Percentiles rank a stretch among this genome's conserved stretches.
Conservation (phyloP, 208 protist genomes). For the Trypanosoma scelopori region DNA sequence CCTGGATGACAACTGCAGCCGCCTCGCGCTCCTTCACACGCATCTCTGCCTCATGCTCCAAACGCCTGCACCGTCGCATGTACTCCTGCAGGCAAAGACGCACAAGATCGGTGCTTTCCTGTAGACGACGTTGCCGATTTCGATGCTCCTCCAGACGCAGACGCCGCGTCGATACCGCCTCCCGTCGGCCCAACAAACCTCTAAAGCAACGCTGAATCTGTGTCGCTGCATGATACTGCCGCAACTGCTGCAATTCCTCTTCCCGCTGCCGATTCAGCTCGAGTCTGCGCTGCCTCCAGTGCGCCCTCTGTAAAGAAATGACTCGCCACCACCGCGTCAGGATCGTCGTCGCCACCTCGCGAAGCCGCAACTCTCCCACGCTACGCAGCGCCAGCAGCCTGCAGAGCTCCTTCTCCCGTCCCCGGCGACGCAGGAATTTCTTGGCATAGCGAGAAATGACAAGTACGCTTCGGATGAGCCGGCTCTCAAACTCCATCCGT, state of each 20-base stretch:
- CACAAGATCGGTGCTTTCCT: constrained; percentile 37
- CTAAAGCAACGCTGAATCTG: constrained; percentile 42
- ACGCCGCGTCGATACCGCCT: constrained; percentile 13
- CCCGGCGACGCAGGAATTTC: constrained; percentile 31
- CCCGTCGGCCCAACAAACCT: constrained; percentile 29
- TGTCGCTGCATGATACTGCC: constrained; percentile 30
- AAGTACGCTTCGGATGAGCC: constrained; percentile 22
- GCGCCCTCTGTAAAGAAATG: constrained; percentile 35
- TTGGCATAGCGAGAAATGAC: constrained; percentile 34
- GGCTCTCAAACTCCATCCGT: constrained; percentile 32
- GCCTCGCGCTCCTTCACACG: constrained; percentile 18
- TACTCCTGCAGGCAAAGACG: constrained; percentile 51
- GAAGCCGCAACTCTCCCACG: constrained; percentile 39
- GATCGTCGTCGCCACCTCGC: constrained; percentile 33
- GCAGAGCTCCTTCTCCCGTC: constrained; percentile 36
- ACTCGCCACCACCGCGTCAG: constrained; percentile 71
- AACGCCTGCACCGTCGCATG: constrained; percentile 30
- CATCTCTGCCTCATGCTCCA: constrained; percentile 27
- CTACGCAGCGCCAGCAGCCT: constrained; percentile 36
- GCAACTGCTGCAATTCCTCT: constrained; percentile 12
- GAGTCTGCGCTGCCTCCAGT: constrained; percentile 48
- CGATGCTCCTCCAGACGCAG: constrained; percentile 18
- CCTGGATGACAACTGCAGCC: constrained; percentile 46
- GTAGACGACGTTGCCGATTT: constrained; percentile 22
- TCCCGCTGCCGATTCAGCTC: constrained; percentile 38